Base-by-base conservation (phyloP, 2,329 filamentous ascomycete genomes). In the Stromatinia cepivora region DNA sequence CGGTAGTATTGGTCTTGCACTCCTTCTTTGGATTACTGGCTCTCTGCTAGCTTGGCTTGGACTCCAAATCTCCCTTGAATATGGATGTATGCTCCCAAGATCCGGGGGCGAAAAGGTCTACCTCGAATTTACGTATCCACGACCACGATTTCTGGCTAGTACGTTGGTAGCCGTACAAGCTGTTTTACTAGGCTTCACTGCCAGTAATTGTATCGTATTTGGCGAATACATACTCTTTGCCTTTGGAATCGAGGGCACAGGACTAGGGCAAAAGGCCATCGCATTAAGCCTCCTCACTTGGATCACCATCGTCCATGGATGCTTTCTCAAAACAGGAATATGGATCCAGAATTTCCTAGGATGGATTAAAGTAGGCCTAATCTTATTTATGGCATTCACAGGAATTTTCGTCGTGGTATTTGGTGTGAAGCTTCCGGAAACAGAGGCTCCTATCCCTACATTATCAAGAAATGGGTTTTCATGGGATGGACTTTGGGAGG, bases 351-450 rank as follows among this genome's bases (percentile, higher is more conserved):
- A 90, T 72, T 75, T 84, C 0, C 78, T 91, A 0, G 88, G 88
- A 3, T 90, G 86, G 84, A 76, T 89, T 34, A 90, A 91, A 74
- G 84, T 90, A 20, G 83, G 81, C 0, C 78, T 90, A 8, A 81
- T 90, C 1, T 69, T 83, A 0, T 87, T 88, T 67, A 90, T 91
- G 84, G 85, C 88, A 0, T 70, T 88, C 1, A 87, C 86, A 0
- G 87, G 87, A 0, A 74, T 88, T 0, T 88, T 87, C 73, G 87
- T 88, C 1, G 84, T 90, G 10, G 70, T 86, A 1, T 81, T 84
- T 34, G 79, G 78, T 1, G 64, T 70, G 5, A 62, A 70, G 28
- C 59, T 61, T 79, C 79, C 34, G 70, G 71, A 71, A 64, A n/a
- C 50, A 63, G 48, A 61, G 76, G 34, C 76, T 78, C 31, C 34